A percentile compares a stretch with the other conserved stretches of the same genome.
These are phyloP conservation scores for Ceratocystis colombiana DNA, from an alignment of 2,329 filamentous ascomycete species.

Conservation along the genomic window DNA sequence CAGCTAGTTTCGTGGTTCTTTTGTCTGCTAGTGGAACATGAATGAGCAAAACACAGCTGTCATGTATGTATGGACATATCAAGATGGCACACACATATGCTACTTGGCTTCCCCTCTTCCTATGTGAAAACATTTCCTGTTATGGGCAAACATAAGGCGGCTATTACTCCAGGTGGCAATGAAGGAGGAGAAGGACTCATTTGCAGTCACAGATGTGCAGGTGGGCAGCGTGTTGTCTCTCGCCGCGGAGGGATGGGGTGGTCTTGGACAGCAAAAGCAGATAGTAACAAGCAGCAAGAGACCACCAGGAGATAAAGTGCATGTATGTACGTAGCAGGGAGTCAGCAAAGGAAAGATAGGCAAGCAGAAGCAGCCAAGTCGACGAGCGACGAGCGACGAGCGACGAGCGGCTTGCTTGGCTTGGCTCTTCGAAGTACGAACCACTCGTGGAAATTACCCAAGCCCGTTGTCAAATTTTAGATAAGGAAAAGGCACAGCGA, in stretches of 20 bases:
- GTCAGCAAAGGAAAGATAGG: neutral
- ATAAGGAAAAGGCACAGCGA: neutral
- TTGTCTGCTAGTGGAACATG: neutral
- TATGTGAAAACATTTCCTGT: neutral
- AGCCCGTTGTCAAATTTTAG: neutral
- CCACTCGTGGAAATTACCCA: neutral
- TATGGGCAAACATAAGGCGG: conserved; percentile 6
- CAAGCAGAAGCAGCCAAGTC: neutral
- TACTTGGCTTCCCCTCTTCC: neutral
- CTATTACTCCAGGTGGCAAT: conserved; percentile 2
- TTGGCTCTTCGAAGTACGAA: neutral
- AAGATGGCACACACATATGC: neutral
- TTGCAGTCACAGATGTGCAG: neutral
- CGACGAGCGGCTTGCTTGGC: neutral
- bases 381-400: no score
- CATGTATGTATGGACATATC: neutral
- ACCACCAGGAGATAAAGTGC: neutral
- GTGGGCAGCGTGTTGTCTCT: neutral
- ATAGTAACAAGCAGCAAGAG: neutral
- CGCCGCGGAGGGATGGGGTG: no score
- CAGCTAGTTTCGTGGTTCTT: neutral
- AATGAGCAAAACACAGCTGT: neutral
- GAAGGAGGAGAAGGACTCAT: neutral
- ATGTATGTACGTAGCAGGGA: neutral
- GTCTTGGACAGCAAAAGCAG: neutral